A percentile compares a stretch with the other conserved stretches of the same genome.
Conservation (phyloP, 305 asterid genomes). For the Fraxinus velutina region DNA sequence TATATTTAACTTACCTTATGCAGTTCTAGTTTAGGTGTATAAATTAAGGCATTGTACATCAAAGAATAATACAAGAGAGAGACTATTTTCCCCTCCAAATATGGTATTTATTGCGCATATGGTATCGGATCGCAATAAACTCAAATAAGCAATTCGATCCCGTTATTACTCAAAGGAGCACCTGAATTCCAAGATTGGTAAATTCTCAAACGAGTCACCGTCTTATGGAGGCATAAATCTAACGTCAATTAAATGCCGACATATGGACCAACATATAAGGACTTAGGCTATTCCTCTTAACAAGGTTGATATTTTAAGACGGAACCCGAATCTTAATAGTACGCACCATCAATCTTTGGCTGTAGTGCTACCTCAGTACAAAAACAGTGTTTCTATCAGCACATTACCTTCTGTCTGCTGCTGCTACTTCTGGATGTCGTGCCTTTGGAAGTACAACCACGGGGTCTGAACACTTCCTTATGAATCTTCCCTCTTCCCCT, state of each 20-base stretch:
- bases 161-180: background rate
- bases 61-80: background rate
- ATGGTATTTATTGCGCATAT: background rate
- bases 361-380: background rate
- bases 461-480: background rate
- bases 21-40: background rate
- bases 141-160: background rate
- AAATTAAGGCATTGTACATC: too few species aligned
- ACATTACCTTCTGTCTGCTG: background rate
- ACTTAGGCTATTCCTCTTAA: too few species aligned
- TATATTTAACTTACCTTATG: background rate
- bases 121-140: background rate
- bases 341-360: background rate
- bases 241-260: background rate
- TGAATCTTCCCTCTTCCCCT: background rate
- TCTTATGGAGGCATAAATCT: background rate
- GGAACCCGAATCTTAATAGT: too few species aligned
- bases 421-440: background rate
- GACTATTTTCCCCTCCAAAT: background rate
- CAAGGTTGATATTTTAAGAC: too few species aligned
- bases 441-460: background rate
- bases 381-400: background rate
- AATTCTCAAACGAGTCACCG: too few species aligned
- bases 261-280: background rate
- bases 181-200: too few species aligned